A percentile compares a stretch with the other conserved stretches of the same genome.
Evolutionary conservation across 305 asterid genomes (phyloP).

Genomic region (Fraxinus dipetala): DNA sequence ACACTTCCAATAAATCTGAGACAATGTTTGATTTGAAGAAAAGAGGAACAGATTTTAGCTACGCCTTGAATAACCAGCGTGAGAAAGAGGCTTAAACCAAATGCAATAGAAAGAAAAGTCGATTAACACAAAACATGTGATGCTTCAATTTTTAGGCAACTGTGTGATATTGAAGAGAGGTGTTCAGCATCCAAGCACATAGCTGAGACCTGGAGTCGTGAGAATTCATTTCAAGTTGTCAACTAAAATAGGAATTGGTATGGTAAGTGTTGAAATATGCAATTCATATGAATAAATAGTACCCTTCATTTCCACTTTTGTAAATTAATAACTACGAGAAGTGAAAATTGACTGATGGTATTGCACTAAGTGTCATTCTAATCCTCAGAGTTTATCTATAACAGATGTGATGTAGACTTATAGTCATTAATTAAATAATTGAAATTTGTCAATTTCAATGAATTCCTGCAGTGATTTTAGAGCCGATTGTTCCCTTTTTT

Average conservation of each 20-base stretch:
- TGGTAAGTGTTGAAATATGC: not conserved
- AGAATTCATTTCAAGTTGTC: not conserved
- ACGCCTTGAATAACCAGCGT: not conserved
- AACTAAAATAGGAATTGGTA: not conserved
- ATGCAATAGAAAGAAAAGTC: not conserved
- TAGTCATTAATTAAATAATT: not conserved
- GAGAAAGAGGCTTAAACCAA: not conserved
- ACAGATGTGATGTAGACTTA: not conserved
- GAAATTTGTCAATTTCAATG: not conserved
- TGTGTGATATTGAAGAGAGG: not conserved
- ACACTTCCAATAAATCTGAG: not conserved
- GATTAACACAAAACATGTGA: not conserved
- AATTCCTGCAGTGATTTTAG: not conserved
- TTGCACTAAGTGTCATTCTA: not conserved
- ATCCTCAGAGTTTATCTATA: not conserved
- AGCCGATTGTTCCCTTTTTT: constrained; percentile 9
- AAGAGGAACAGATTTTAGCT: not conserved
- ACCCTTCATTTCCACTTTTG: not conserved
- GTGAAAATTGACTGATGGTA: not conserved
- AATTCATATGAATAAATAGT: not conserved
- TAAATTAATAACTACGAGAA: not conserved
- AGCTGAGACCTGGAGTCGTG: not conserved
- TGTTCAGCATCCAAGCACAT: not conserved
- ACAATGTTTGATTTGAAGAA: not conserved
- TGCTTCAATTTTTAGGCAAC: not conserved